phyloP scores from a whole-genome alignment of 208 protist species.

The Crithidia brevicula region DNA sequence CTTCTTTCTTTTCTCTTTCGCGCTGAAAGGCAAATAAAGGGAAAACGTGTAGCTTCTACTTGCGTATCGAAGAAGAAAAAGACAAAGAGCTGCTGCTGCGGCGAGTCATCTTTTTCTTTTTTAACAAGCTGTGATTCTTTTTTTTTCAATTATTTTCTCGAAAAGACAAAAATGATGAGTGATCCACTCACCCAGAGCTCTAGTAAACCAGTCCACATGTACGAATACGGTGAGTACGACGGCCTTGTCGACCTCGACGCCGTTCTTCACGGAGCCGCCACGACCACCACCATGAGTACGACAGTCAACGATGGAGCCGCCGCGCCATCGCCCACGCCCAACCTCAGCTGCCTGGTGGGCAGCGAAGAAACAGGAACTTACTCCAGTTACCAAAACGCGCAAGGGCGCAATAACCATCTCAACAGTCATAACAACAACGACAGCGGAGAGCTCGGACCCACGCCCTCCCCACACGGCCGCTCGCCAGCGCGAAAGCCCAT shows the following conservation, averaged over 20 bases:
- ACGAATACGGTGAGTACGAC: slow-evolving; percentile 31
- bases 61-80: no score
- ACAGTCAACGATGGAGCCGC: neutral
- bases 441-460: neutral
- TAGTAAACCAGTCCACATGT: slow-evolving; percentile 3
- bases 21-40: no score
- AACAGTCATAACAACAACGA: slow-evolving; percentile 8
- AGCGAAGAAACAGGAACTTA: neutral
- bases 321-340: neutral
- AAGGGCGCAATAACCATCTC: neutral
- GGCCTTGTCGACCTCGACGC: slow-evolving; percentile 32
- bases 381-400: neutral
- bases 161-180: slow-evolving; percentile 10
- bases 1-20: no score
- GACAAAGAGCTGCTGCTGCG: no score
- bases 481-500: neutral
- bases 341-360: slow-evolving; percentile 1
- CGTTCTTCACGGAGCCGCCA: slow-evolving; percentile 15
- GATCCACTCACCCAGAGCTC: slow-evolving; percentile 4
- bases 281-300: neutral
- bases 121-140: no score
- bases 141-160: neutral
- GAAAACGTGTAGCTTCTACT: no score
- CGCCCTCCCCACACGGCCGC: neutral
- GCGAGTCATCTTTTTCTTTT: no score